Conservation (phyloP, 306 rosid species). For the Calophaca sinica region DNA sequence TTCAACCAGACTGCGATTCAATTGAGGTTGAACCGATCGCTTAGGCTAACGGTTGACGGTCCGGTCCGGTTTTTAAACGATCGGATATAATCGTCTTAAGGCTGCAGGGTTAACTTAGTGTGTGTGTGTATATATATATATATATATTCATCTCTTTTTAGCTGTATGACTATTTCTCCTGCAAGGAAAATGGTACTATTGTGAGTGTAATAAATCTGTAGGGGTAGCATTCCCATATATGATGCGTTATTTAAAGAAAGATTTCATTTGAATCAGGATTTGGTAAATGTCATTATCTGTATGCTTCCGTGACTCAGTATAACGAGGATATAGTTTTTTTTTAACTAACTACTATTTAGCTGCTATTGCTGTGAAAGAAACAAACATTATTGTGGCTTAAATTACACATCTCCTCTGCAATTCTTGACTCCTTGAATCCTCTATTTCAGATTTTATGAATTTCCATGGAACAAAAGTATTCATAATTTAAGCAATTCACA, state of each 20-base stretch:
- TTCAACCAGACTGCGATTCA: too few species aligned
- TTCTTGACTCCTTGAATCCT: constrained; percentile 25
- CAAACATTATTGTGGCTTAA: constrained; percentile 27
- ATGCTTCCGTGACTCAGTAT: constrained; percentile 12
- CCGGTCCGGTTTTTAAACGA: too few species aligned
- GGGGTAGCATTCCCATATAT: background rate
- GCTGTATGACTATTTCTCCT: too few species aligned
- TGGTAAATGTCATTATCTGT: background rate
- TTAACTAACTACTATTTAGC: constrained; percentile 20
- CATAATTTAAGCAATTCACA: constrained; percentile 30
- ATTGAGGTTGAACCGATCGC: too few species aligned
- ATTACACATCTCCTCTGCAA: background rate
- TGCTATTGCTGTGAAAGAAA: constrained; percentile 6
- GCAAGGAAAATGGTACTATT: too few species aligned
- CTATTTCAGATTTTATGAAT: constrained; percentile 11
- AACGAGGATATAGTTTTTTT: background rate
- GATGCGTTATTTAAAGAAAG: background rate
- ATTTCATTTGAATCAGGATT: background rate
- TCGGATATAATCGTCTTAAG: too few species aligned
- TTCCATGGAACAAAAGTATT: constrained; percentile 14
- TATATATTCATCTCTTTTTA: too few species aligned
- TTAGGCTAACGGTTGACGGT: too few species aligned
- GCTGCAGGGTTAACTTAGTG: too few species aligned
- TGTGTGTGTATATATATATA: too few species aligned
- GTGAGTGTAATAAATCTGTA: too few species aligned